Conservation (phyloP, 768 basidiomycete species). For the Psilocybe cubensis region DNA sequence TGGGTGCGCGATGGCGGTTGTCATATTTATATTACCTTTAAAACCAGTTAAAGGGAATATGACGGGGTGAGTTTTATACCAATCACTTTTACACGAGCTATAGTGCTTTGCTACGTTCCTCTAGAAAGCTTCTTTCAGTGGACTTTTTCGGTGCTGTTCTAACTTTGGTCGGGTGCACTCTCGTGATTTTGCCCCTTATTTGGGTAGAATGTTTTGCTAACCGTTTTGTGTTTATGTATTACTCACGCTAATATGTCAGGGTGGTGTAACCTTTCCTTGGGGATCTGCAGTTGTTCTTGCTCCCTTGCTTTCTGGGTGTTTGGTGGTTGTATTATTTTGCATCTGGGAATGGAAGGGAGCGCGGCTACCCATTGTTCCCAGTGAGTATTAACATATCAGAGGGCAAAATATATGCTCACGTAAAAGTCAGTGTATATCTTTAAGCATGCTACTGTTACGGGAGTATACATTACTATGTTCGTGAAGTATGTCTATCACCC, state of each 20-base stretch:
- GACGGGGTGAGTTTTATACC: constrained; percentile 37
- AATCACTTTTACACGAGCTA: not conserved
- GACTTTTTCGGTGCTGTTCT: constrained; percentile 66
- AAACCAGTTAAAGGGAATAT: constrained; percentile 67
- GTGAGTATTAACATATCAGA: constrained; percentile 34
- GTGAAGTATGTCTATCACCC: constrained; percentile 49
- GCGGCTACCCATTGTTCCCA: constrained; percentile 72
- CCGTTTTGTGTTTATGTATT: not conserved
- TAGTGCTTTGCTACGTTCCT: not conserved
- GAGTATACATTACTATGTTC: constrained; percentile 73
- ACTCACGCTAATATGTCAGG: constrained; percentile 36
- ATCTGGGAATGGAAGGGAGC: constrained; percentile 77
- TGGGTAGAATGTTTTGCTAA: constrained; percentile 49
- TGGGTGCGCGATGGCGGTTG: constrained; percentile 52
- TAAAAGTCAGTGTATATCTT: constrained; percentile 66
- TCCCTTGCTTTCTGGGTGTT: constrained; percentile 56
- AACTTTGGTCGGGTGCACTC: constrained; percentile 61
- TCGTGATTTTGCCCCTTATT: constrained; percentile 71
- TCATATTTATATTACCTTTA: constrained; percentile 68
- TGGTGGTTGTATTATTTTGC: constrained; percentile 61
- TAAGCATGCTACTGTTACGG: constrained; percentile 63
- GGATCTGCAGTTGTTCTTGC: constrained; percentile 65
- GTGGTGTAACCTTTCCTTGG: constrained; percentile 78
- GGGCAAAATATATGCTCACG: not conserved
- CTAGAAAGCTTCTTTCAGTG: constrained; percentile 63